Base-by-base conservation (phyloP, 305 asterid genomes). In the Andrographis paniculata region DNA sequence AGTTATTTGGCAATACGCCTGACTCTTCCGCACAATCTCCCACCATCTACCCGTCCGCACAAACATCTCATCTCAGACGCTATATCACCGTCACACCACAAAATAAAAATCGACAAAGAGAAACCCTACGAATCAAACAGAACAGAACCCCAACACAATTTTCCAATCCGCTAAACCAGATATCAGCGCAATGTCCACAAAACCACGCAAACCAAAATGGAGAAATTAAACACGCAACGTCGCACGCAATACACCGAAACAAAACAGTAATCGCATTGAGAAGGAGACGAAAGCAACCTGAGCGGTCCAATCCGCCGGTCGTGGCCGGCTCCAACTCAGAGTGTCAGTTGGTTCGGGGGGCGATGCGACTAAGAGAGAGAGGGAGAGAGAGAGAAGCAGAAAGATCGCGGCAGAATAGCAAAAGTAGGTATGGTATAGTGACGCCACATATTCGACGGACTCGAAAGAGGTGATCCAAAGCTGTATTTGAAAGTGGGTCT, bases 401-500 rank as follows among this genome's bases (percentile, higher is more conserved):
- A 27, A 18, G 63, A 22, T 16, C 23, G 46, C 6, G 13, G 17
- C 18, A 36, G 17, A 36, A 40, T 39, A 17, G 65, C 23, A 31
- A 52, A 45, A n/a, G 41, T 3, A 14, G 56, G 30, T 24, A 24
- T 24, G 8, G 47, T 20, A 20, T 10, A 47, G 61, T 58, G 65
- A 58, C 65, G 65, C 50, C 37, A 49, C 40, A 12, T 59, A 60
- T 55, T 38, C 48, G 67, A 56, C 72, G 68, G 63, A 66, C 15
- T 27, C 42, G 61, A 61, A 56, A 66, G 52, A 37, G 31, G 57
- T 9, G 16, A 14, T 6, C 43, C 42, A 65, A 65, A 65, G 47
- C 30, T 65, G 50, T 24, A 66, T 30, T 66, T 60, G 61, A 61
- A 46, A 41, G 13, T 23, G 22, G 14, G 31, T 17, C 45, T 65